Base-by-base conservation (phyloP, 192 early-diverging fungal species). In the Kickxella alabastrina region DNA sequence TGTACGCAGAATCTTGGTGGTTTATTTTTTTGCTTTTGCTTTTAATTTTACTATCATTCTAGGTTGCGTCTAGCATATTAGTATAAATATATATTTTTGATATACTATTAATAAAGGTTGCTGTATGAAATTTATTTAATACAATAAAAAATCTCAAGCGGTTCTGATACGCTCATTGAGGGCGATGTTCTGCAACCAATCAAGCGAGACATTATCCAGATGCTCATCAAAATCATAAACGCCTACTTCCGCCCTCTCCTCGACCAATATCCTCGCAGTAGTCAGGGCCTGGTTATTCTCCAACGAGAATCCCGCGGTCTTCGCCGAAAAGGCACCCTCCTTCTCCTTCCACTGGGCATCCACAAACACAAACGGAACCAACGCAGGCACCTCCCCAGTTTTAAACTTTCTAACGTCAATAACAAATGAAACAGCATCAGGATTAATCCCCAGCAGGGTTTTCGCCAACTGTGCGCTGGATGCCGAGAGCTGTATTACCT, bases 191-290 rank as follows among this genome's bases (percentile, higher is more conserved):
- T 65, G 65, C 35, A 79, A 35, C 77, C 77, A 79, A 47, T 79
- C 62, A 12, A 68, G 44, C 37, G 77, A 48, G 17, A 65, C 62
- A 38, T 65, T 43, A 4, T 66, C 71, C 55, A 79, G 28, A 26
- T 79, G 77, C 47, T 74, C 69, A 43, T 79, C 77, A 79, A 79
- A 79, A 47, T 79, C 77, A 28, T 51, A 48, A 17, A 79, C 41
- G 2, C 34, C 53, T 23, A 62, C 50, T 40, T 69, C 63, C 2
- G 66, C 63, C 1, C 64, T 61, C 29, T 65, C 74, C 35, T 51
- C 62, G 3, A 70, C 54, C 28, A 77, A 62, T 43, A 52, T 70
- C 52, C 48, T 50, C 10, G 74, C 55, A 9, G 58, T 45, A 2
- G 47, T 57, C 28, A 65, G 49, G 14, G 59, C 65, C 34, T 62